These are phyloP conservation scores for Fusarium nematophilum DNA, from an alignment of 2,329 filamentous ascomycete genomes.

Conservation along the genomic window DNA sequence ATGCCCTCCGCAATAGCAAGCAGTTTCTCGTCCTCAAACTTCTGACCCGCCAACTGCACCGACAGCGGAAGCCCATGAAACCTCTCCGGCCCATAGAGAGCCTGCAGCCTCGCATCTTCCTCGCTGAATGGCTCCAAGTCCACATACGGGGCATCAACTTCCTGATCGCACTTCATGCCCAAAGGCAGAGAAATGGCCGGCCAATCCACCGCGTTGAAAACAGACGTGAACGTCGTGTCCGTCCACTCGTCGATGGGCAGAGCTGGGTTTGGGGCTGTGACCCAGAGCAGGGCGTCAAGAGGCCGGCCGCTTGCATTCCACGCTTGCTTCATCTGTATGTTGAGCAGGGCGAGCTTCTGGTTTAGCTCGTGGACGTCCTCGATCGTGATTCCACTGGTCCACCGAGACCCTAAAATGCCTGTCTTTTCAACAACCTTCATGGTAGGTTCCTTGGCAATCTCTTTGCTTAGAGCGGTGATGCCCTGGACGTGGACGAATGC, in stretches of 20 bases:
- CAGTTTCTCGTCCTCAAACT: background rate
- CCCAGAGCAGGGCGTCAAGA: background rate
- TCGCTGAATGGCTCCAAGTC: background rate
- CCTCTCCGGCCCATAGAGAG: background rate
- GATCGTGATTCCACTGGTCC: background rate
- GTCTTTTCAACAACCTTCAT: background rate
- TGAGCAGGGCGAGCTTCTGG: background rate
- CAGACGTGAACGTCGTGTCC: background rate
- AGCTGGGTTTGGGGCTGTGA: background rate
- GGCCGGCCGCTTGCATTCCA: background rate
- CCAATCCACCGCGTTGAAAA: background rate
- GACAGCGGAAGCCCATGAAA: background rate
- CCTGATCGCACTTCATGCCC: background rate
- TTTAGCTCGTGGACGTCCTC: background rate
- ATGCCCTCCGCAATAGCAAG: background rate
- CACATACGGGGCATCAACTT: background rate
- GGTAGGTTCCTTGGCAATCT: background rate
- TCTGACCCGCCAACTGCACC: background rate
- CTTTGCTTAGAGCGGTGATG: background rate
- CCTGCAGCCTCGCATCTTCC: background rate
- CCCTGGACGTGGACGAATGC: conserved; percentile 6
- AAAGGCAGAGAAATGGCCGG: background rate
- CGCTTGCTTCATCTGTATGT: background rate
- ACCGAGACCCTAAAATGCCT: background rate
- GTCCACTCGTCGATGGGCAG: background rate